These are phyloP conservation scores for Oryza australiensis DNA, from an alignment of 176 grass and related monocot species.

Conservation along the genomic window DNA sequence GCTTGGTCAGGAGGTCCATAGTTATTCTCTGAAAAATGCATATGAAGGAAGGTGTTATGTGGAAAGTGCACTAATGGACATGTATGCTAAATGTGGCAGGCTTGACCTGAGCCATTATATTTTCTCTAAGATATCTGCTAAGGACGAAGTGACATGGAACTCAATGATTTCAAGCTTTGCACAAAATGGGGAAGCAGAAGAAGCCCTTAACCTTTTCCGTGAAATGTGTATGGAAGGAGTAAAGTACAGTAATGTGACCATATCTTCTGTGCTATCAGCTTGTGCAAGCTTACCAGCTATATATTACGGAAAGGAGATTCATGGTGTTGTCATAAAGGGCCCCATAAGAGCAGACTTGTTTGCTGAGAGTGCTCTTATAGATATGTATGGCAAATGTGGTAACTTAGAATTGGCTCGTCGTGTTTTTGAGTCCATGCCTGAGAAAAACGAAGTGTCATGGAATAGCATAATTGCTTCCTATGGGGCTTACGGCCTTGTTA, in stretches of 20 bases:
- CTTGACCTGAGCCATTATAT: conserved; percentile 71
- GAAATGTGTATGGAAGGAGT: conserved; percentile 69
- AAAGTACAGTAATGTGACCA: conserved; percentile 61
- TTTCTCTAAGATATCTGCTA: conserved; percentile 57
- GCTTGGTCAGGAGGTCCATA: conserved; percentile 75
- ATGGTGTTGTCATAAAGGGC: conserved; percentile 72
- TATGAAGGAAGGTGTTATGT: conserved; percentile 71
- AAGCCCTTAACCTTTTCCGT: conserved; percentile 66
- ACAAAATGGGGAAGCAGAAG: conserved; percentile 79
- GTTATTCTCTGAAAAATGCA: conserved; percentile 69
- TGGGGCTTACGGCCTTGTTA: conserved; percentile 74
- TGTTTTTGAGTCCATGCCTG: conserved; percentile 73
- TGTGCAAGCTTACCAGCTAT: conserved; percentile 73
- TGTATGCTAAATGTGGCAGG: conserved; percentile 86
- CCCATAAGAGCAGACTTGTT: conserved; percentile 60
- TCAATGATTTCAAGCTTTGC: conserved; percentile 85
- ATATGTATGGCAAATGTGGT: conserved; percentile 89
- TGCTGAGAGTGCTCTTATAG: conserved; percentile 75
- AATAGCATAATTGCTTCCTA: conserved; percentile 90
- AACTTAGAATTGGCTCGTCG: conserved; percentile 57
- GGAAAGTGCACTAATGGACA: conserved; percentile 75
- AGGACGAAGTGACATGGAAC: conserved; percentile 80
- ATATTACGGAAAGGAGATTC: conserved; percentile 81
- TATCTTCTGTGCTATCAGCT: conserved; percentile 77
- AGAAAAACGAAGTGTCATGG: conserved; percentile 84